Percentiles rank a stretch among this genome's conserved stretches.
Evolutionary conservation across 2,329 filamentous ascomycete species (phyloP).

Genomic region (Bimuria novae-zelandiae): DNA sequence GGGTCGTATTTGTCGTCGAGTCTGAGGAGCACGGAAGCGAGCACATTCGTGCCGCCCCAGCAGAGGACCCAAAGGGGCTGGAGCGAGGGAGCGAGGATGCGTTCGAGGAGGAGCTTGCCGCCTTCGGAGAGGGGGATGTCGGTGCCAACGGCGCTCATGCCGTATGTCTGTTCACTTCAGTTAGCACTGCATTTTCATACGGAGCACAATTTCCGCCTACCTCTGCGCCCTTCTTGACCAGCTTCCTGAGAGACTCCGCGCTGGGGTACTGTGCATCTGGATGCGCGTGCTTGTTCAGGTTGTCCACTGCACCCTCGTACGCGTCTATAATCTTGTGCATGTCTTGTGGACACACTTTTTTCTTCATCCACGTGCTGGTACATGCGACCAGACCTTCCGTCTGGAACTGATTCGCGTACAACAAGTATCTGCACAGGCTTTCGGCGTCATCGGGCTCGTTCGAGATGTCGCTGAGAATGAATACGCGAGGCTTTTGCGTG

Average conservation of each 20-base stretch:
- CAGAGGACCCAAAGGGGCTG: slow-evolving; percentile 58
- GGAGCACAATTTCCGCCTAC: slow-evolving; percentile 17
- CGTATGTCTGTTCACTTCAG: slow-evolving; percentile 34
- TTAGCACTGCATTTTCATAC: not conserved
- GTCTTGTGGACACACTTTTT: slow-evolving; percentile 39
- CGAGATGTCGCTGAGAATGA: slow-evolving; percentile 48
- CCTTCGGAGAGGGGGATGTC: slow-evolving; percentile 49
- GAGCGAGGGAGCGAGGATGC: slow-evolving; percentile 44
- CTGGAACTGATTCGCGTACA: slow-evolving; percentile 47
- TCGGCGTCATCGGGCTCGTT: slow-evolving; percentile 49
- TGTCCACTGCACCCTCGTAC: slow-evolving; percentile 46
- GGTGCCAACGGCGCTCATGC: slow-evolving; percentile 43
- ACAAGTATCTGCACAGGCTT: slow-evolving; percentile 44
- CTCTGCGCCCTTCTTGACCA: slow-evolving; percentile 40
- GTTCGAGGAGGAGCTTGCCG: slow-evolving; percentile 51
- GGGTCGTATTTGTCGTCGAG: slow-evolving; percentile 40
- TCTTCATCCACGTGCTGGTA: slow-evolving; percentile 48
- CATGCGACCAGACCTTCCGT: slow-evolving; percentile 47
- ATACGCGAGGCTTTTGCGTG: slow-evolving; percentile 44
- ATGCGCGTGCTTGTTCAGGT: slow-evolving; percentile 55
- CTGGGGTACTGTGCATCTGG: slow-evolving; percentile 37
- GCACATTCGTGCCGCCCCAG: slow-evolving; percentile 60
- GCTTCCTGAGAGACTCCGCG: slow-evolving; percentile 27
- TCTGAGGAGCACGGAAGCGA: slow-evolving; percentile 55
- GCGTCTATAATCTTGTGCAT: slow-evolving; percentile 44